Base-by-base conservation (phyloP, 345 rosid genomes). In the Citrus glauca region DNA sequence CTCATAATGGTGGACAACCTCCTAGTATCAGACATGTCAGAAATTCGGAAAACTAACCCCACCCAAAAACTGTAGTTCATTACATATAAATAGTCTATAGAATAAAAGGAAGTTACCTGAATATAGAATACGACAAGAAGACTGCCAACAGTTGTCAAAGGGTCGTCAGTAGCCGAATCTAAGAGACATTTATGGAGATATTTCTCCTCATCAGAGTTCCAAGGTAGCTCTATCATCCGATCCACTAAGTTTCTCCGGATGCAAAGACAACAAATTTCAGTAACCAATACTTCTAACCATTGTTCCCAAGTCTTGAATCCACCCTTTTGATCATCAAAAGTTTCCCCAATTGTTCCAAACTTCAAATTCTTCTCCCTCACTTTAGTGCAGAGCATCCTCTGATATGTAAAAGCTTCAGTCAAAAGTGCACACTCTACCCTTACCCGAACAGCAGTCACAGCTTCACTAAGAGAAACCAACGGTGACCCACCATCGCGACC, bases 121-220 rank as follows among this genome's bases (percentile, higher is more conserved):
- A 96, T 91, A 88, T 91, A 96, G 81, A 86, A 94, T 73, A 92
- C 90, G 28, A 88, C 93, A 79, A 96, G 91, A 77, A 96, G 98
- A 84, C 88, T 89, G 72, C 98, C 99, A 71, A 80, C 84, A 66
- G 87, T 76, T 72, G 90, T 81, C 74, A 95, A 89, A 76, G 99
- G 98, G 78, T 96, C 92, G 73, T 85, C 88, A 40, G 70, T 77
- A 63, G 94, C 94, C 81, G 83, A 89, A 84, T 96, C 98, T 57
- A 94, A 76, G 75, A 96, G 86, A 78, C 98, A 94, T 79, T 89
- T 92, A 70, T 88, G 92, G 38, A 94, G 72, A 86, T 85, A 85
- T 86, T 92, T 94, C 88, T 94, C 98, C 87, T 96, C 99, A n/a
- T 87, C 89, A 70, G 84, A 81, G 80, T 91, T 92, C 98, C 99